A percentile compares a stretch with the other conserved stretches of the same genome.
phyloP scores from a whole-genome alignment of 495 filamentous ascomycete species.

The Hyaloscypha finlandica region DNA sequence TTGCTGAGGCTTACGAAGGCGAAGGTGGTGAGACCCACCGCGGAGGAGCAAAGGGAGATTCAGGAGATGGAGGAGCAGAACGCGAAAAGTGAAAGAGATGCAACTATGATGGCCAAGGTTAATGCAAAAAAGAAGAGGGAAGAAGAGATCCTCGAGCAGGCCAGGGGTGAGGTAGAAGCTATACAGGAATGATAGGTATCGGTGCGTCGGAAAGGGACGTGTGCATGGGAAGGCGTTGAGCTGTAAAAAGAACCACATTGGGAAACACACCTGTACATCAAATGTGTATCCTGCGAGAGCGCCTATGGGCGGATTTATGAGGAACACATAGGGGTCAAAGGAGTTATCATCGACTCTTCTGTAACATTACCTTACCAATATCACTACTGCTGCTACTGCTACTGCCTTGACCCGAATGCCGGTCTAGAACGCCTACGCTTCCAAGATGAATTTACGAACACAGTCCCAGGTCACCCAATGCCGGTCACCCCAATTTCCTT shows the following conservation, averaged over 20 bases:
- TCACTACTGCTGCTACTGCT: too few relatives aligned
- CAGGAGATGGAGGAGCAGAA: constrained; percentile 63
- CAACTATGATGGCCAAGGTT: constrained; percentile 9
- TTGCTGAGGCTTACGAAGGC: constrained; percentile 73
- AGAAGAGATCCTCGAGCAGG: constrained; percentile 23
- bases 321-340: neutral
- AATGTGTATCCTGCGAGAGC: neutral
- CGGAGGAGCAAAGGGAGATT: constrained; percentile 61
- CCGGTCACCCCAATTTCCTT: neutral
- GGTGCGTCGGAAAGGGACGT: neutral
- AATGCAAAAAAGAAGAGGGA: constrained; percentile 26
- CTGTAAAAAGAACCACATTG: neutral
- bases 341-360: neutral
- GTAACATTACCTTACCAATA: neutral
- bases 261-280: neutral
- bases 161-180: constrained; percentile 9
- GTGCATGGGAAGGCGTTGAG: constrained; percentile 25
- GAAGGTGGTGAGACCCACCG: constrained; percentile 55
- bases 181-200: neutral
- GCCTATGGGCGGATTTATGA: neutral
- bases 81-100: constrained; percentile 23
- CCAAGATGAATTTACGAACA: neutral
- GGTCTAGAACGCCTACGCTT: constrained; percentile 6
- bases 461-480: constrained; percentile 1
- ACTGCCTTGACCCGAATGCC: neutral